These are phyloP conservation scores for Tolypocladium amazonense DNA, from an alignment of 2,329 filamentous ascomycete species.

Conservation along the genomic window DNA sequence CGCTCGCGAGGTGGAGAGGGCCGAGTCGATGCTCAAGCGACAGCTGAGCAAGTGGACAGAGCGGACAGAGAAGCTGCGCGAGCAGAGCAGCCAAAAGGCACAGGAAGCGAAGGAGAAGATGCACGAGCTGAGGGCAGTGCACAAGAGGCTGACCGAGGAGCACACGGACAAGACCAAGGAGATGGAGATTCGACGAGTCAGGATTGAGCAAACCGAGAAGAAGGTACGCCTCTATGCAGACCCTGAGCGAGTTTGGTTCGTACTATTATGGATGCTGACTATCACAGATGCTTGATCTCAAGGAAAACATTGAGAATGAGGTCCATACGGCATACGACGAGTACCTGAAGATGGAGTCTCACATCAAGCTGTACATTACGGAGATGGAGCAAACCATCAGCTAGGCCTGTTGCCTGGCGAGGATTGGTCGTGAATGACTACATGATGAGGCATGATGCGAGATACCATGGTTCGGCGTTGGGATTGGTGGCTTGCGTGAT, in stretches of 20 bases:
- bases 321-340: slow-evolving; percentile 84
- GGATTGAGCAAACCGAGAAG: slow-evolving; percentile 97
- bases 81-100: slow-evolving; percentile 72
- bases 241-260: neutral
- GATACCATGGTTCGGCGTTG: slow-evolving; percentile 1
- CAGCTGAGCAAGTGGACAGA: slow-evolving; percentile 81
- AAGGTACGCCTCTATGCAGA: slow-evolving; percentile 50
- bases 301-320: slow-evolving; percentile 94
- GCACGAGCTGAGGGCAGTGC: slow-evolving; percentile 75
- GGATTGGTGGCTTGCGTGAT: neutral
- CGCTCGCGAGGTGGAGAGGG: slow-evolving; percentile 82
- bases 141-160: slow-evolving; percentile 75
- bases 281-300: slow-evolving; percentile 87
- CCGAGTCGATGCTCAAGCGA: slow-evolving; percentile 71
- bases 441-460: neutral
- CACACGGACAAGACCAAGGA: slow-evolving; percentile 78
- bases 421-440: neutral
- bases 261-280: slow-evolving; percentile 7
- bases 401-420: slow-evolving; percentile 1
- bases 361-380: slow-evolving; percentile 94
- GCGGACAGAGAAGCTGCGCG: slow-evolving; percentile 72
- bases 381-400: slow-evolving; percentile 91
- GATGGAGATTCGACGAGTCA: slow-evolving; percentile 82
- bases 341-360: slow-evolving; percentile 94
- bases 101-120: slow-evolving; percentile 75